phyloP scores from a whole-genome alignment of 306 rosid species.

The Senna siamea region DNA sequence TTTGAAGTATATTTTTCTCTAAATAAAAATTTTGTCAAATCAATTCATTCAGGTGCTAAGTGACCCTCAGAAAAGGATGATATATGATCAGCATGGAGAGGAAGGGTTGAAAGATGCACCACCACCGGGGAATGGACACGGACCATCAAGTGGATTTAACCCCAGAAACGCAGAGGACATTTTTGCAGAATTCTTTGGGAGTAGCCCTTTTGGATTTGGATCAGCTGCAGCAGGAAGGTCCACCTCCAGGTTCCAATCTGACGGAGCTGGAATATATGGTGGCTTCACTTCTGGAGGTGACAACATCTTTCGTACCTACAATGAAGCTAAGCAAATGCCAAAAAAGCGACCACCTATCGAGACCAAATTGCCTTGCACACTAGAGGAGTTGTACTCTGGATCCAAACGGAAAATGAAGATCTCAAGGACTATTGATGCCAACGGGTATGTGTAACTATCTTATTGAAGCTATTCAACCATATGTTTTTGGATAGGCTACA shows the following conservation, averaged over 20 bases:
- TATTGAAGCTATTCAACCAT: no score
- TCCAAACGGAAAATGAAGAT: slow-evolving; percentile 98
- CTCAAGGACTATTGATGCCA: slow-evolving; percentile 70
- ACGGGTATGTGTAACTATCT: slow-evolving; percentile 56
- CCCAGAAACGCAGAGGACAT: slow-evolving; percentile 95
- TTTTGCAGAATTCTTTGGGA: slow-evolving; percentile 94
- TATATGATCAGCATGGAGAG: slow-evolving; percentile 89
- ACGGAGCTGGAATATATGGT: slow-evolving; percentile 62
- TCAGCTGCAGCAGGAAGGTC: slow-evolving; percentile 81
- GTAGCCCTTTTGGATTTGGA: slow-evolving; percentile 87
- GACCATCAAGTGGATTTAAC: slow-evolving; percentile 69
- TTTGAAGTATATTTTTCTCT: background rate
- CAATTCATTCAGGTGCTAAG: slow-evolving; percentile 71
- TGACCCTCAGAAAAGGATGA: slow-evolving; percentile 72
- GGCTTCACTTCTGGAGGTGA: slow-evolving; percentile 68
- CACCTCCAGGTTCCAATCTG: slow-evolving; percentile 61
- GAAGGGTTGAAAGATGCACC: slow-evolving; percentile 91
- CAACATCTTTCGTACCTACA: slow-evolving; percentile 55
- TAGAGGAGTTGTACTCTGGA: slow-evolving; percentile 84
- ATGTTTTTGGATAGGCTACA: no score
- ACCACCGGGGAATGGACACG: slow-evolving; percentile 63
- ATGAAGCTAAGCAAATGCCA: slow-evolving; percentile 53
- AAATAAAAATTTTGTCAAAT: slow-evolving; percentile 12
- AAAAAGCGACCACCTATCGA: slow-evolving; percentile 88
- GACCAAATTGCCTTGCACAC: slow-evolving; percentile 80